Evolutionary conservation across 257 asterid species (phyloP).

Genomic region (Solanum pimpinellifolium): DNA sequence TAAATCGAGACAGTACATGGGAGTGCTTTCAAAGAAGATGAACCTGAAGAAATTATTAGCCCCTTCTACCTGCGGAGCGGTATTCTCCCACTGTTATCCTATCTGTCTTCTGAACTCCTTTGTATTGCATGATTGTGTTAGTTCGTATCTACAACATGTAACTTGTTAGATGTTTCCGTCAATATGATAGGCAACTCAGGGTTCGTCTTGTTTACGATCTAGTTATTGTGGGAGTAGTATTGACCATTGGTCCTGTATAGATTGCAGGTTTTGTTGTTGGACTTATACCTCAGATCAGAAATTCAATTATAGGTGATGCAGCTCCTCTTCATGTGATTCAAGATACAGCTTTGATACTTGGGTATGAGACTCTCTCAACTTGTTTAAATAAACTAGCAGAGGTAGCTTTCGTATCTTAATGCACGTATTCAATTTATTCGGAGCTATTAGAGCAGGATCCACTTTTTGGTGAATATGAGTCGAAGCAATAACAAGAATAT

Average conservation of each 20-base stretch:
- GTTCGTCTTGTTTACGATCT: not conserved
- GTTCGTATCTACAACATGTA: not conserved
- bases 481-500: too few species aligned
- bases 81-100: not conserved
- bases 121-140: not conserved
- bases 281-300: slow-evolving; percentile 50
- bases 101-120: not conserved
- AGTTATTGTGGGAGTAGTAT: not conserved
- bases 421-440: too few species aligned
- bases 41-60: slow-evolving; percentile 7
- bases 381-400: not conserved
- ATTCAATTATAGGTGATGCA: slow-evolving; percentile 42
- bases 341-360: slow-evolving; percentile 50
- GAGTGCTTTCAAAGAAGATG: not conserved
- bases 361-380: slow-evolving; percentile 22
- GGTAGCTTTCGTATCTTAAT: too few species aligned
- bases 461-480: too few species aligned
- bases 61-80: slow-evolving; percentile 11
- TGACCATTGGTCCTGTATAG: slow-evolving; percentile 12
- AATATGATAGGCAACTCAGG: too few species aligned
- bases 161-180: not conserved
- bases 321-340: slow-evolving; percentile 72
- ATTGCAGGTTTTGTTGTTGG: slow-evolving; percentile 64
- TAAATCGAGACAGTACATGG: slow-evolving; percentile 19
- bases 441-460: too few species aligned